Evolutionary conservation across 495 filamentous ascomycete genomes (phyloP).

Genomic region (Durotheca rogersii): DNA sequence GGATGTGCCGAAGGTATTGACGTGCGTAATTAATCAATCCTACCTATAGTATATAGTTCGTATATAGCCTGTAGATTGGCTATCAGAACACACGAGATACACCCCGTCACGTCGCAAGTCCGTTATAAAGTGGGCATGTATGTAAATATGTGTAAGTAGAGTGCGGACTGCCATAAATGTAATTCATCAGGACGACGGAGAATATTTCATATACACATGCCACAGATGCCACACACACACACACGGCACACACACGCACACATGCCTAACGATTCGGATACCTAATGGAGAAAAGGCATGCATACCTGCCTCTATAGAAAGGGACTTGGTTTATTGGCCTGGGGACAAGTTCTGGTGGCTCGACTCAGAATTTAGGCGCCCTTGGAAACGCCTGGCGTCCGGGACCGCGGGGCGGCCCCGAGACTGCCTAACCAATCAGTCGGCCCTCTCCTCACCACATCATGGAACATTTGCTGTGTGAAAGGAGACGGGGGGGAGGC

Average conservation of each 20-base stretch:
- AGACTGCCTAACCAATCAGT: slow-evolving; percentile 42
- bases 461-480: slow-evolving; percentile 48
- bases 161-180: too few relatives aligned
- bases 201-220: too few relatives aligned
- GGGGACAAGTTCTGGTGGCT: not conserved
- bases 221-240: too few relatives aligned
- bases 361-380: slow-evolving; percentile 43
- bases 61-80: not conserved
- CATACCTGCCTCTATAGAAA: not conserved
- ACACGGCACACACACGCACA: too few relatives aligned
- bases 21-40: too few relatives aligned
- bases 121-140: not conserved
- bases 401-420: slow-evolving; percentile 36
- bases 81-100: not conserved
- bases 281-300: not conserved
- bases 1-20: too few relatives aligned
- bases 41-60: not conserved
- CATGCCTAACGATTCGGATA: not conserved
- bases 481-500: slow-evolving; percentile 28
- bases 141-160: too few relatives aligned
- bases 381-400: slow-evolving; percentile 44
- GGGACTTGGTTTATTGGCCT: not conserved
- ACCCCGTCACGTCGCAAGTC: not conserved
- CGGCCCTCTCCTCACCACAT: slow-evolving; percentile 19
- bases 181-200: too few relatives aligned